Percentiles rank a stretch among this genome's conserved stretches.
Conservation (phyloP, 768 basidiomycete species). For the Crassisporium funariophilum region DNA sequence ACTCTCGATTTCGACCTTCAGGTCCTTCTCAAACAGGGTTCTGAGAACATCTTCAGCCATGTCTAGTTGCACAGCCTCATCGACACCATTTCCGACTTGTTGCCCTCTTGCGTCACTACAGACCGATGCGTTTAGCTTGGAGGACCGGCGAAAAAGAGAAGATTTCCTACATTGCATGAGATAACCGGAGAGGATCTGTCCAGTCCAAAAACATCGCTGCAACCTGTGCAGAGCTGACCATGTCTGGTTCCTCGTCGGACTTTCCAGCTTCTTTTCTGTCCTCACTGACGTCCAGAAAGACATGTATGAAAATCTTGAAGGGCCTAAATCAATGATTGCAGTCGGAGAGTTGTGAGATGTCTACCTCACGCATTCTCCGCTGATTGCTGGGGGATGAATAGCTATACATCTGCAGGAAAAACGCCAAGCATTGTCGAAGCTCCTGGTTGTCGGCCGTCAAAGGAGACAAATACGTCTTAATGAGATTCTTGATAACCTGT, state of each 20-base stretch:
- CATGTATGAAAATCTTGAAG: conserved; percentile 54
- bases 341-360: conserved; percentile 41
- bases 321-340: no score
- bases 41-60: conserved; percentile 56
- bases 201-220: conserved; percentile 77
- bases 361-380: conserved; percentile 57
- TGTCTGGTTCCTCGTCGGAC: conserved; percentile 52
- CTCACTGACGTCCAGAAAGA: conserved; percentile 40
- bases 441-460: conserved; percentile 80
- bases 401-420: conserved; percentile 86
- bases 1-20: conserved; percentile 28
- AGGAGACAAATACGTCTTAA: conserved; percentile 72
- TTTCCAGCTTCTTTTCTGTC: conserved; percentile 62
- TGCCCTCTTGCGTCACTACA: conserved; percentile 14
- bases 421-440: conserved; percentile 81
- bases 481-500: conserved; percentile 39
- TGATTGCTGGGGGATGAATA: conserved; percentile 81
- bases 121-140: background rate
- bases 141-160: conserved; percentile 4
- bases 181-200: conserved; percentile 77
- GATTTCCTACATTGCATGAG: conserved; percentile 35
- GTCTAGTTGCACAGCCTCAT: conserved; percentile 49
- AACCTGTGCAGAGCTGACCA: conserved; percentile 67
- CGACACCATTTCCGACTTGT: conserved; percentile 23
- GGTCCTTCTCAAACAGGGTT: conserved; percentile 44